Conservation (phyloP, 1,284 basidiomycete genomes). For the Cryptococcus sp. region DNA sequence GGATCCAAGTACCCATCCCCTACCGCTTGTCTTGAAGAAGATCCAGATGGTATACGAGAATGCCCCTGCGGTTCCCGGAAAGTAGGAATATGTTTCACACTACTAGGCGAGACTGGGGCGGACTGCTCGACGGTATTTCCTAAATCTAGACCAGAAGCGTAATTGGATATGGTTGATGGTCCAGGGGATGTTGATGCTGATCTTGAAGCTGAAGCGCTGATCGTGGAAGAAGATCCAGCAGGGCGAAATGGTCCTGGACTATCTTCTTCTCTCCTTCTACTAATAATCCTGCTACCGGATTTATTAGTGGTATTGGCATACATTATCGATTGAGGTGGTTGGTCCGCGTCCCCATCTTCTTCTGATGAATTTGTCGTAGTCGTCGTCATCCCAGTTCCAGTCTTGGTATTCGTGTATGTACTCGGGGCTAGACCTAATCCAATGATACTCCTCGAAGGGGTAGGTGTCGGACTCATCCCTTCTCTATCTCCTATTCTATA, state of each 20-base stretch:
- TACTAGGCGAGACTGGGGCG: background rate
- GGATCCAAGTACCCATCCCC: constrained; percentile 26
- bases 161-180: constrained; percentile 26
- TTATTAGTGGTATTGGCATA: constrained; percentile 15
- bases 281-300: constrained; percentile 6
- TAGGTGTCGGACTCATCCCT: constrained; percentile 12
- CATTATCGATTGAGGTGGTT: constrained; percentile 30
- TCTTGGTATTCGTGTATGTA: background rate
- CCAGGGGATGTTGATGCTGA: constrained; percentile 24
- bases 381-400: background rate
- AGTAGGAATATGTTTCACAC: constrained; percentile 9
- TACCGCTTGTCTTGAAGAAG: background rate
- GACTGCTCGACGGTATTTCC: constrained; percentile 3
- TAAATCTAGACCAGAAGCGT: constrained; percentile 25
- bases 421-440: background rate
- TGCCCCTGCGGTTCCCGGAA: constrained; percentile 20
- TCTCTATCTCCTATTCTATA: background rate
- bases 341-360: constrained; percentile 17
- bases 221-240: constrained; percentile 6
- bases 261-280: background rate
- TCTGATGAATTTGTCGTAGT: constrained; percentile 15
- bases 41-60: background rate
- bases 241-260: constrained; percentile 15
- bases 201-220: constrained; percentile 10
- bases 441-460: constrained; percentile 5